A percentile compares a stretch with the other conserved stretches of the same genome.
Conservation (phyloP, 2,329 filamentous ascomycete species). For the Cladorrhinum sp. region DNA sequence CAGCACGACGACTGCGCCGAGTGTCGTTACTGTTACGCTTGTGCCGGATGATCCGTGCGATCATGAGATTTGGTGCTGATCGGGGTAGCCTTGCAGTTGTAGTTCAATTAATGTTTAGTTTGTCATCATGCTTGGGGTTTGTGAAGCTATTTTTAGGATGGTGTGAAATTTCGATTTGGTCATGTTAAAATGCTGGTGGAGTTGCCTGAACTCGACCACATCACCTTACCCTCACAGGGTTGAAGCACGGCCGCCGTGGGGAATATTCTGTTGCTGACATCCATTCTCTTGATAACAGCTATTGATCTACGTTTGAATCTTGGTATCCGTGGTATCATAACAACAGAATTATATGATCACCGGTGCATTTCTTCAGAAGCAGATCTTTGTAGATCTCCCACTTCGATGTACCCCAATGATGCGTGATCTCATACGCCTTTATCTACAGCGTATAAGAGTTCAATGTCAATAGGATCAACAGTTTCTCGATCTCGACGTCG, state of each 20-base stretch:
- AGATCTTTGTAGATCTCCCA: not conserved
- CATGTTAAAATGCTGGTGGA: not conserved
- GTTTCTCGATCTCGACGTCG: not conserved
- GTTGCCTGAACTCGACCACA: not conserved
- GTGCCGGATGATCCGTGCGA: slow-evolving; percentile 27
- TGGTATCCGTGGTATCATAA: too few species aligned
- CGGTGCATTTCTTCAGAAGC: not conserved
- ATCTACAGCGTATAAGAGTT: not conserved
- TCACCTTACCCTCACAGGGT: not conserved
- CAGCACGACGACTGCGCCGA: slow-evolving; percentile 12
- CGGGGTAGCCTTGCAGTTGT: too few species aligned
- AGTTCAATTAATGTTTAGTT: not conserved
- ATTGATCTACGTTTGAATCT: too few species aligned
- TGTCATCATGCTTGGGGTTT: not conserved
- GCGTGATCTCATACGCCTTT: not conserved
- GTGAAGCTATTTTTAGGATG: not conserved
- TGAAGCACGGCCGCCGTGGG: not conserved
- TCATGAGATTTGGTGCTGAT: slow-evolving; percentile 18
- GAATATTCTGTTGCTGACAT: too few species aligned
- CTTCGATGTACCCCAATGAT: not conserved
- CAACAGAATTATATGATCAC: too few species aligned
- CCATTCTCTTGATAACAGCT: too few species aligned
- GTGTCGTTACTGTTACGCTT: slow-evolving; percentile 24
- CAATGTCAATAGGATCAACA: not conserved
- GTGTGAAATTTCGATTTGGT: not conserved